phyloP scores from a whole-genome alignment of 2,329 filamentous ascomycete species.

The Aspergillus sp. region DNA sequence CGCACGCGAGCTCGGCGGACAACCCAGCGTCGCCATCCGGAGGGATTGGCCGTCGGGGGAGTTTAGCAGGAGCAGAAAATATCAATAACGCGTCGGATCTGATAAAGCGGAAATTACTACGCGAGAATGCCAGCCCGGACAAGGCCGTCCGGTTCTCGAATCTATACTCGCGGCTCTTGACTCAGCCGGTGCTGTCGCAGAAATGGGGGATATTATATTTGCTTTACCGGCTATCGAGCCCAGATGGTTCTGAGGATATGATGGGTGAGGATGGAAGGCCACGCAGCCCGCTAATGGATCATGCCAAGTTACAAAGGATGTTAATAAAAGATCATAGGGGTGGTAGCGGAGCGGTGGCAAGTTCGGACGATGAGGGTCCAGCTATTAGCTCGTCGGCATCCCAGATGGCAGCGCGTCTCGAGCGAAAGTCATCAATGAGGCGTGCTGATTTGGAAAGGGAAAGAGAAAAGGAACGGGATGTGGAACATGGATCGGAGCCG shows the following conservation, averaged over 20 bases:
- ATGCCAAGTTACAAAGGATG: constrained; percentile 39
- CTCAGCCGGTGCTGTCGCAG: constrained; percentile 87
- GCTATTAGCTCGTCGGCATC: constrained; percentile 44
- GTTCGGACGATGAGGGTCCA: constrained; percentile 38
- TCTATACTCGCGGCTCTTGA: constrained; percentile 82
- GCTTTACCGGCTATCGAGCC: constrained; percentile 78
- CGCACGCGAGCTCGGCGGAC: constrained; percentile 23
- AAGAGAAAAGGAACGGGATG: constrained; percentile 14
- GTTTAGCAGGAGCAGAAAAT: constrained; percentile 40
- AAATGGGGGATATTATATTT: constrained; percentile 98
- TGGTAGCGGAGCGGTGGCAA: constrained; percentile 23
- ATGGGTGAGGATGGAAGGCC: constrained; percentile 27
- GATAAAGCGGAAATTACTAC: constrained; percentile 84
- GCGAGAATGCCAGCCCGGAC: constrained; percentile 69
- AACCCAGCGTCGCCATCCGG: constrained; percentile 28
- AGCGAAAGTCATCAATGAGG: constrained; percentile 27
- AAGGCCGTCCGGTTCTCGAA: constrained; percentile 85
- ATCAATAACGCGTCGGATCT: constrained; percentile 90
- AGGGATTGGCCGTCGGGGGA: constrained; percentile 28
- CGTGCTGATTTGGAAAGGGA: constrained; percentile 22
- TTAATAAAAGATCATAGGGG: constrained; percentile 28
- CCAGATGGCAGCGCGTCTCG: constrained; percentile 29
- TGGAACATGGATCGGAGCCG: constrained; percentile 19
- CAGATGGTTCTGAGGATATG: constrained; percentile 32
- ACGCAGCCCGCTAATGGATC: constrained; percentile 42